Conservation (phyloP, 1,284 basidiomycete species). For the Pyrrhoderma noxium region DNA sequence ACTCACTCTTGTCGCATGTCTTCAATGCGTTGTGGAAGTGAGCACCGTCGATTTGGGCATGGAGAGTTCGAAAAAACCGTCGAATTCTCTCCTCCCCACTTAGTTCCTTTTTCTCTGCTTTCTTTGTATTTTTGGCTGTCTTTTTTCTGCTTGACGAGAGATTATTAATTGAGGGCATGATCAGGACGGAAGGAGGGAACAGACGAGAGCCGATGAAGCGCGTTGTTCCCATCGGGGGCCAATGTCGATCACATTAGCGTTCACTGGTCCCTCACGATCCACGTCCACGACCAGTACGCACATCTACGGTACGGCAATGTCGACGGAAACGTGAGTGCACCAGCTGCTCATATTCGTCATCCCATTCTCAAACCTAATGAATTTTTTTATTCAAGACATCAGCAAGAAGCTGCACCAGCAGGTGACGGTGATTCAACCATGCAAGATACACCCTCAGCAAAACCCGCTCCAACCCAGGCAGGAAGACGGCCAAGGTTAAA, state of each 20-base stretch:
- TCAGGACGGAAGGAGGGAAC: not conserved
- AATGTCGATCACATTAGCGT: not conserved
- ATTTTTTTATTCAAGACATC: slow-evolving; percentile 22
- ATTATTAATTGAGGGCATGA: slow-evolving; percentile 6
- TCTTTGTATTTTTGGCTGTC: not conserved
- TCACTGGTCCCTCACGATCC: slow-evolving; percentile 7
- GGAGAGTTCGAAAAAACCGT: slow-evolving; percentile 69
- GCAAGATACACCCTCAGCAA: slow-evolving; percentile 9
- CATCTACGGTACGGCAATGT: slow-evolving; percentile 34
- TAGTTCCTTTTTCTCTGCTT: slow-evolving; percentile 40
- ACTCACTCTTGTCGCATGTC: slow-evolving; percentile 83
- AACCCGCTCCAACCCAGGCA: slow-evolving; percentile 23
- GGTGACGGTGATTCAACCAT: slow-evolving; percentile 22
- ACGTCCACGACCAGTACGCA: slow-evolving; percentile 17
- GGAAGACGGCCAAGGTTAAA: slow-evolving; percentile 64
- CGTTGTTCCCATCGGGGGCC: not conserved
- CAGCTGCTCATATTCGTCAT: too few relatives aligned
- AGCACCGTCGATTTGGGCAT: slow-evolving; percentile 78
- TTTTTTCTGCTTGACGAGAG: slow-evolving; percentile 11
- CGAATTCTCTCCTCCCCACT: slow-evolving; percentile 55
- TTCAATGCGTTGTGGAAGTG: slow-evolving; percentile 76
- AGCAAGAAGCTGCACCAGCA: slow-evolving; percentile 26
- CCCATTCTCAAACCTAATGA: too few relatives aligned
- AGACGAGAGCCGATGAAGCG: not conserved
- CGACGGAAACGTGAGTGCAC: slow-evolving; percentile 45